Evolutionary conservation across 306 rosid species (phyloP), one percentile per base, ranked within the genome.

Genomic region (Echinosophora koreensis): DNA sequence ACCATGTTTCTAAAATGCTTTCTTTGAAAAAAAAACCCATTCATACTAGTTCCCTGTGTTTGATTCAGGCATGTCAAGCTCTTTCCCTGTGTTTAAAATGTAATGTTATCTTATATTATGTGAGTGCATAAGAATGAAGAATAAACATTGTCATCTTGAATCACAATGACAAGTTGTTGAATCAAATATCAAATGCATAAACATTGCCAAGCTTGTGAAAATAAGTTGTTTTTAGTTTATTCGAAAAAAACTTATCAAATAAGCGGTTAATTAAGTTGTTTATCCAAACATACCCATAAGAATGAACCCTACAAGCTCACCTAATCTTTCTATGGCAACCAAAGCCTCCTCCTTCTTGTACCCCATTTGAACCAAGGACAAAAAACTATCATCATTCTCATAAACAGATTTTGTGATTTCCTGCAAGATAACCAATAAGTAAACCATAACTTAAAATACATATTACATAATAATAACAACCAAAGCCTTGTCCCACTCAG

Each of bases 251-350:
- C 22, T 22, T 22, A 1, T 22, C 22, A 22, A 22, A 22, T 22
- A 22, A 22, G 22, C 22, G 22, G 22, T 22, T 22, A 22, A 22
- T 22, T 22, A 22, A 22, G 22, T 22, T 22, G 22, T 22, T 22
- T 22, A 58, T 95, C 22, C 22, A 22, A 22, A 22, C 22, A 1
- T 1, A 22, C 22, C 22, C 22, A 22, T 22, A 22, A 22, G 22
- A 22, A 22, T 22, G 22, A 22, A 22, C 22, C 22, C 22, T 22
- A 22, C 0, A 22, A 22, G 22, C 86, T 0, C 87, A 92, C 99
- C 99, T 66, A 93, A 92, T 92, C 99, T 91, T 73, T 92, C 90
- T 9, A 92, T 51, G 47, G 99, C 99, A 32, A 73, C 41, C 52
- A 88, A 84, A 77, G 93, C 98, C 83, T 89, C 99, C 2, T 80